phyloP scores from a whole-genome alignment of 2,329 filamentous ascomycete genomes.

The Trichophyton mentagrophytes region DNA sequence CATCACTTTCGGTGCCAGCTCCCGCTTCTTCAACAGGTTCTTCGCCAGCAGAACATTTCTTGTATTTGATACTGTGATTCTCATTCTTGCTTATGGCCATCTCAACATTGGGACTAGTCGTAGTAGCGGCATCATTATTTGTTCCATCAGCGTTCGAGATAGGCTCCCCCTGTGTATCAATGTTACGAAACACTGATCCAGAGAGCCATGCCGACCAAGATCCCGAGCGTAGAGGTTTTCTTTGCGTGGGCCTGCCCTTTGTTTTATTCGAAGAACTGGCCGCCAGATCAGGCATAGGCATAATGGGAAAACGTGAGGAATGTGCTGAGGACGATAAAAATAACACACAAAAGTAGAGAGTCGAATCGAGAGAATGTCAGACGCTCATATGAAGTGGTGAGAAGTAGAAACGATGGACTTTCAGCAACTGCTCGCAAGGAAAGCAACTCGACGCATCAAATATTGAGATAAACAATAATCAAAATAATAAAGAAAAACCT shows the following conservation, averaged over 20 bases:
- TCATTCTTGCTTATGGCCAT: neutral
- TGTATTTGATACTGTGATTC: slow-evolving; percentile 1
- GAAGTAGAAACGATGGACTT: neutral
- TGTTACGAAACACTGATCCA: slow-evolving; percentile 5
- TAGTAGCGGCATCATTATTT: neutral
- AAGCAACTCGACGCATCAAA: neutral
- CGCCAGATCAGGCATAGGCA: neutral
- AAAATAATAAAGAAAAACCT: neutral
- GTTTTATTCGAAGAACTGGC: neutral
- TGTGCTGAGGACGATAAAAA: neutral
- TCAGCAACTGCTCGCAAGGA: neutral
- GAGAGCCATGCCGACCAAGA: slow-evolving; percentile 12
- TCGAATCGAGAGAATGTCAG: neutral
- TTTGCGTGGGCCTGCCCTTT: neutral
- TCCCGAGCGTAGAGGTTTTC: slow-evolving; percentile 7
- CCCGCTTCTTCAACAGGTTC: neutral
- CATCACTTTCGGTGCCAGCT: neutral
- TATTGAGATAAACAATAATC: neutral
- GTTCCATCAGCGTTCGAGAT: neutral
- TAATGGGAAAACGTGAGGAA: neutral
- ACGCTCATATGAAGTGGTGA: neutral
- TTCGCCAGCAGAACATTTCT: slow-evolving; percentile 12
- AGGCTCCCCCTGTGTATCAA: neutral
- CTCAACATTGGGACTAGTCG: neutral
- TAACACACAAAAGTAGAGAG: neutral